phyloP scores from a whole-genome alignment of 163 green algal species.

The Prototheca stagnorum region DNA sequence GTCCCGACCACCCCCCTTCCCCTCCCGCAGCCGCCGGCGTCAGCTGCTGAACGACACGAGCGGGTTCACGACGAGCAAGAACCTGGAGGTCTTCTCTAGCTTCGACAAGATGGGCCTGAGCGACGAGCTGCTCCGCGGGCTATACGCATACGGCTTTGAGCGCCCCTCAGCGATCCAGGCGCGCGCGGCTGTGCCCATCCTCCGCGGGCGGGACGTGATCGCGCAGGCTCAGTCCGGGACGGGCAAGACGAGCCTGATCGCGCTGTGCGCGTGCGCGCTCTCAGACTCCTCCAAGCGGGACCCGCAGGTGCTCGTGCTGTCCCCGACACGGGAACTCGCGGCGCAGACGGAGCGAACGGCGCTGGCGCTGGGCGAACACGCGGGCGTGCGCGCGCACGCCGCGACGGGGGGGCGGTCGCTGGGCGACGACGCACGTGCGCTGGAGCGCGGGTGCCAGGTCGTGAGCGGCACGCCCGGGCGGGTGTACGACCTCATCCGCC shows the following conservation, averaged over 20 bases:
- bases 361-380: slow-evolving; percentile 77
- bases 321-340: slow-evolving; percentile 89
- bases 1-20: background rate
- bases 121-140: slow-evolving; percentile 79
- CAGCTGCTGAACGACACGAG: no score
- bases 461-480: slow-evolving; percentile 91
- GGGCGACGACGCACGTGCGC: slow-evolving; percentile 80
- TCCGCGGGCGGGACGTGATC: slow-evolving; percentile 82
- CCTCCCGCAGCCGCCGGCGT: background rate
- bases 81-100: slow-evolving; percentile 57
- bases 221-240: slow-evolving; percentile 94
- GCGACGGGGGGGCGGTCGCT: slow-evolving; percentile 79
- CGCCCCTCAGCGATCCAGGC: slow-evolving; percentile 98
- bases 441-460: slow-evolving; percentile 82
- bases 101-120: slow-evolving; percentile 91
- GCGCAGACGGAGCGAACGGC: slow-evolving; percentile 89
- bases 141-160: slow-evolving; percentile 97
- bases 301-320: slow-evolving; percentile 69
- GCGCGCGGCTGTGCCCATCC: slow-evolving; percentile 85
- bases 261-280: slow-evolving; percentile 73
- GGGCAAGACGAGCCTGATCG: slow-evolving; percentile 94
- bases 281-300: slow-evolving; percentile 62
- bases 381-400: slow-evolving; percentile 62
- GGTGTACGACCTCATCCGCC: slow-evolving; percentile 98
- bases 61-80: slow-evolving; percentile 73